These are phyloP conservation scores for Penicillium roqueforti DNA, from an alignment of 495 filamentous ascomycete genomes.

Conservation along the genomic window DNA sequence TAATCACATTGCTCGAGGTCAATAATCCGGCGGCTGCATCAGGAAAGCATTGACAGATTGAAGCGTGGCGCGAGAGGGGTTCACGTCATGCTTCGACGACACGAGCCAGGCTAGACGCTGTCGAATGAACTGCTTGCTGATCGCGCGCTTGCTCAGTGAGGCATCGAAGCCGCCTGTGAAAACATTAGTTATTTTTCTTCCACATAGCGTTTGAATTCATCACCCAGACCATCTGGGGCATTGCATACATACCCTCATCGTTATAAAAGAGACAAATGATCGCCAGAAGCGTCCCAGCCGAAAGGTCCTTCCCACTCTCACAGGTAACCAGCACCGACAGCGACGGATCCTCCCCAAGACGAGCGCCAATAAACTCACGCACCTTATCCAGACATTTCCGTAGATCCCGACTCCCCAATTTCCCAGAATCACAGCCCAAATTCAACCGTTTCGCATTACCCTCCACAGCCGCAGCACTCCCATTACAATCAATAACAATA, in stretches of 20 bases:
- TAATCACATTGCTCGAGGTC: conserved; percentile 6
- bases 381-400: conserved; percentile 57
- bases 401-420: conserved; percentile 71
- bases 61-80: conserved; percentile 74
- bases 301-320: conserved; percentile 61
- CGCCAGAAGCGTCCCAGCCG: conserved; percentile 56
- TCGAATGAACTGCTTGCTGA: conserved; percentile 74
- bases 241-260: conserved; percentile 45
- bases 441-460: conserved; percentile 46
- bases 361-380: conserved; percentile 42
- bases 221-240: background rate
- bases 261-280: conserved; percentile 60
- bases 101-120: conserved; percentile 74
- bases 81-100: conserved; percentile 65
- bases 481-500: conserved; percentile 45
- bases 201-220: conserved; percentile 23
- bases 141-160: conserved; percentile 27
- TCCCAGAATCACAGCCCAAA: conserved; percentile 60
- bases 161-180: conserved; percentile 31
- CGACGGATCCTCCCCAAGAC: conserved; percentile 27
- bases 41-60: conserved; percentile 86
- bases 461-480: conserved; percentile 28
- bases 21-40: conserved; percentile 53
- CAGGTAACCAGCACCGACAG: conserved; percentile 54
- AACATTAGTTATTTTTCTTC: conserved; percentile 16